Evolutionary conservation across 2,329 filamentous ascomycete species (phyloP).

Genomic region (Aureobasidium pullulans): DNA sequence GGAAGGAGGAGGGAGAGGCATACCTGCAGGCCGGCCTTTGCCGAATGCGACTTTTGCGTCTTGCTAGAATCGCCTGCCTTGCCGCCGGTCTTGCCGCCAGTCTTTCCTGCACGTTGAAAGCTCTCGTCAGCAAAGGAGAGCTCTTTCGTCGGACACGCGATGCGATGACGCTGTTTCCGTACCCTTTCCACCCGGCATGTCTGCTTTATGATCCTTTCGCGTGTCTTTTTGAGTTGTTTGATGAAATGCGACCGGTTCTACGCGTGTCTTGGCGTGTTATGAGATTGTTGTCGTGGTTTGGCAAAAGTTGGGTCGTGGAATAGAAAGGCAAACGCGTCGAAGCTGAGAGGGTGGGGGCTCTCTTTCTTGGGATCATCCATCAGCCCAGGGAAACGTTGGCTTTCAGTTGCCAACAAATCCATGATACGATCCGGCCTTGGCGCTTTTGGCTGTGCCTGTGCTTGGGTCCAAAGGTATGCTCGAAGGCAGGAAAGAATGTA

Average conservation of each 20-base stretch:
- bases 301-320: slow-evolving; percentile 9
- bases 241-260: slow-evolving; percentile 11
- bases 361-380: neutral
- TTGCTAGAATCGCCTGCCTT: slow-evolving; percentile 72
- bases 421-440: slow-evolving; percentile 5
- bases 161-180: slow-evolving; percentile 54
- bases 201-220: slow-evolving; percentile 10
- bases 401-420: slow-evolving; percentile 2
- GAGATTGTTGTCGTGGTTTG: neutral
- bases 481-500: neutral
- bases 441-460: neutral
- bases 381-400: neutral
- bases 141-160: slow-evolving; percentile 18
- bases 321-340: slow-evolving; percentile 9
- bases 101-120: slow-evolving; percentile 36
- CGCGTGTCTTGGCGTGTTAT: slow-evolving; percentile 13
- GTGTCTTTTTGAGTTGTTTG: neutral
- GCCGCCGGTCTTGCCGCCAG: slow-evolving; percentile 81
- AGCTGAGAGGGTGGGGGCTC: slow-evolving; percentile 3
- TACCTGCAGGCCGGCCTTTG: slow-evolving; percentile 92
- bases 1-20: slow-evolving; percentile 30
- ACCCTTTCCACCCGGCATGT: slow-evolving; percentile 84
- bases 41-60: slow-evolving; percentile 87
- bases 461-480: neutral
- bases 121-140: slow-evolving; percentile 23